A percentile compares a stretch with the other conserved stretches of the same genome.
Conservation (phyloP, 352 stramenopile genomes). For the Pythium biforme region DNA sequence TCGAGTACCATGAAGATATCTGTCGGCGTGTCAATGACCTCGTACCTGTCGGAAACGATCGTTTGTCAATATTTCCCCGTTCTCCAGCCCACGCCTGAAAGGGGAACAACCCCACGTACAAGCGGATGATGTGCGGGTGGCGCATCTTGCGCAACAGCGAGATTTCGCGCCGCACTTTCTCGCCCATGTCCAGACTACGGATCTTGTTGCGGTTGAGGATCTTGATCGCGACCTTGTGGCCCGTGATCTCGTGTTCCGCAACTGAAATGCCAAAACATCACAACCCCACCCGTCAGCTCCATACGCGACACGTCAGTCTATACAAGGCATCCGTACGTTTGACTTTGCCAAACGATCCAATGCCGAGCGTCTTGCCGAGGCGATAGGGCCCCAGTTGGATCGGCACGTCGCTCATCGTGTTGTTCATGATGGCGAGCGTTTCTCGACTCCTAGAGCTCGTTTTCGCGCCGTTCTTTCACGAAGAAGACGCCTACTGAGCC, state of each 20-base stretch:
- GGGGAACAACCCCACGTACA: constrained; percentile 96
- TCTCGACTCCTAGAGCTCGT: not conserved
- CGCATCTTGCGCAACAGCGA: constrained; percentile 98
- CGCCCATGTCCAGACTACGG: constrained; percentile 97
- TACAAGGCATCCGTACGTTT: constrained; percentile 70
- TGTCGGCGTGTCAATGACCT: constrained; percentile 99
- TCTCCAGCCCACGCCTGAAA: not conserved
- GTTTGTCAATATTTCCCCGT: not conserved
- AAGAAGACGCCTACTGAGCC: too few relatives aligned
- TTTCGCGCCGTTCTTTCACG: too few relatives aligned
- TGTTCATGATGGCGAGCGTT: not conserved
- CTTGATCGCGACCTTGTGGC: constrained; percentile 99
- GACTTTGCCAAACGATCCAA: constrained; percentile 99
- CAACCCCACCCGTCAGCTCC: not conserved
- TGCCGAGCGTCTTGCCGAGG: constrained; percentile 98
- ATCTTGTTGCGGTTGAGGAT: constrained; percentile 99
- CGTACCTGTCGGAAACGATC: constrained; percentile 64
- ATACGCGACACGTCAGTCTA: constrained; percentile 28
- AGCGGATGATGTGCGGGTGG: constrained; percentile 99
- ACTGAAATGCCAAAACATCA: constrained; percentile 69
- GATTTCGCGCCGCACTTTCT: constrained; percentile 99
- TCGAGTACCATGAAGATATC: constrained; percentile 97
- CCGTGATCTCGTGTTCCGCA: constrained; percentile 97
- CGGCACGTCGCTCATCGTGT: constrained; percentile 81
- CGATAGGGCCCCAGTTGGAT: constrained; percentile 98